These are phyloP conservation scores for Schizochytrium sp. DNA, from an alignment of 108 stramenopile genomes.

Conservation along the genomic window DNA sequence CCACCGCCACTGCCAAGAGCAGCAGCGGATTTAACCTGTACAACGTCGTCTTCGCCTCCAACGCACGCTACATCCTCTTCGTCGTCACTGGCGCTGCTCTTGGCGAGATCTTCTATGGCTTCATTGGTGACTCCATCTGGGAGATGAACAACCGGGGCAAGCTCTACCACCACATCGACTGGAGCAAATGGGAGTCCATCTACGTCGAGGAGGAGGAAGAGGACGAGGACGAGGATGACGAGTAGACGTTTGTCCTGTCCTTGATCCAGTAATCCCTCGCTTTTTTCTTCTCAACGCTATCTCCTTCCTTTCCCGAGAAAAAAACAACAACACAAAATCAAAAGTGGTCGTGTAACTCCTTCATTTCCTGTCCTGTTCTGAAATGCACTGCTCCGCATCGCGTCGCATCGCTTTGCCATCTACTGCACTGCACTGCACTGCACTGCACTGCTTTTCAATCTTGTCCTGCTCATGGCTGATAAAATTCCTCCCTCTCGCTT, in stretches of 20 bases:
- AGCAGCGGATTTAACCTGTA: not conserved
- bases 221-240: not conserved
- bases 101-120: not conserved
- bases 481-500: too few relatives aligned
- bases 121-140: slow-evolving; percentile 7
- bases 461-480: too few relatives aligned
- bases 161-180: slow-evolving; percentile 16
- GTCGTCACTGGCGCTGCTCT: not conserved
- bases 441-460: too few relatives aligned
- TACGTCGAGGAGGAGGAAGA: not conserved
- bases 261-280: not conserved
- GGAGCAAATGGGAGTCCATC: slow-evolving; percentile 14
- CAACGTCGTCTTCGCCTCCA: not conserved
- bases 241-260: not conserved
- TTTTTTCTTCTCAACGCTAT: not conserved
- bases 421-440: too few relatives aligned
- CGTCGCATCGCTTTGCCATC: too few relatives aligned
- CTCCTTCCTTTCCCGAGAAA: not conserved
- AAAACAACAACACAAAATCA: not conserved
- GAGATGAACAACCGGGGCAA: slow-evolving; percentile 17
- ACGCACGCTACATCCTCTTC: not conserved
- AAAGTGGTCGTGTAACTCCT: too few relatives aligned
- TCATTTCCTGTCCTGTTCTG: too few relatives aligned
- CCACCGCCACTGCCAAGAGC: not conserved
- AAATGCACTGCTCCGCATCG: too few relatives aligned